Base-by-base conservation (phyloP, 176 grass and related monocot species). In the Elymus sibiricus region DNA sequence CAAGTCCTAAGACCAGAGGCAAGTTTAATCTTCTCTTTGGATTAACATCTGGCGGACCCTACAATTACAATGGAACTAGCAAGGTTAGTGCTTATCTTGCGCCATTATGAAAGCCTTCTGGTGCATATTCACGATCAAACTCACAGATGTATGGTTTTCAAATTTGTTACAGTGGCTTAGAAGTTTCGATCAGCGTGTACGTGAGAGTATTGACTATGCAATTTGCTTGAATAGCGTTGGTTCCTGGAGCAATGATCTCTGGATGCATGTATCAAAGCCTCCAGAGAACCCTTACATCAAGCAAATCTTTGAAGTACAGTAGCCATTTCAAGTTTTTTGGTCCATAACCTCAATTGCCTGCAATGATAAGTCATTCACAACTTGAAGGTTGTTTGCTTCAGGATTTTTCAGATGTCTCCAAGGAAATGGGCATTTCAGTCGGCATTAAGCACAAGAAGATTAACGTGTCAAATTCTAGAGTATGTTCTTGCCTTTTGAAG, bases 361-460 rank as follows among this genome's bases (percentile, higher is more conserved):
- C 71, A 37, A 78, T 27, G n/a, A 22, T 42, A 74, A 60, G 62
- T 59, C 19, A 43, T 76, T 58, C 80, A 65, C 11, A 79, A 46
- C 63, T 88, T 11, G 67, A 72, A 66, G 64, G 66, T 89, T 60
- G 14, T 84, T 66, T 88, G 74, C 76, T 92, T 73, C 86, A 99
- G 97, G 91, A 85, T 67, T 91, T 99, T 77, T 91, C 86, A 2
- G 92, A 96, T 49, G 89, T 96, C 76, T 95, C 94, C 66, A 94
- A 91, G 81, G 87, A 94, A 79, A 89, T 96, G 82, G 92, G 88
- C 27, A 82, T 99, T 92, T 92, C 92, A 80, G 70, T 99, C 75
- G 89, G 89, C 76, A 82, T 99, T 82, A 99, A 96, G 88, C 97
- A 99, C 82, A 99, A 99, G 90, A 99, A 99, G 87, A 99, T 99